Base-by-base conservation (phyloP, 352 stramenopile genomes). In the Chrysophaeum taylorii region DNA sequence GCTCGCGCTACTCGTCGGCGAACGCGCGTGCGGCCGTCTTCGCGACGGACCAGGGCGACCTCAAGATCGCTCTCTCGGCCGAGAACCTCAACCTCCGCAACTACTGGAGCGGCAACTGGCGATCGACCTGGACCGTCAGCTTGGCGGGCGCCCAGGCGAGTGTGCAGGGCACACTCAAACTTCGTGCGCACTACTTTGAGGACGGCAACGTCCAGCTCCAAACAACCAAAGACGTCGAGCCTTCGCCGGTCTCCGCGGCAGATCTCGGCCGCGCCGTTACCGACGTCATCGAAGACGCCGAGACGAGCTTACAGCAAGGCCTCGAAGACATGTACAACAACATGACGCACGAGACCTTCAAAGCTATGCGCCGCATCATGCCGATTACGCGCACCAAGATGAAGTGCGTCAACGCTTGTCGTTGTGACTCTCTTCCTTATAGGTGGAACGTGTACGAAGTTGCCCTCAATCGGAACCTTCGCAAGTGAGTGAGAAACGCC, bases 321-420 rank as follows among this genome's bases (percentile, higher is more conserved):
- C 78, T 96, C 16, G 89, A 95, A 76, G 89, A 94, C 69, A 94
- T 95, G 89, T 95, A 95, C 80, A 90, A 89, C 70, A 94, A 93
- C 78, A 95, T 96, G 90, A 91, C 85, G n/a, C 79, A 91, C 64
- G 87, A 95, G 72, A 94, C 89, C 9, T 93, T 95, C 74, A 93
- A 93, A 76, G 88, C 92, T 70, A 95, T 96, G 89, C 86, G 90
- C 67, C 87, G 90, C 66, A 87, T 94, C 9, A 93, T 95, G 85
- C 88, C 89, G 35, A 76, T 84, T 57, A n/a, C n/a, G n/a, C n/a
- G n/a, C n/a, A 79, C 77, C 1, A 43, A 61, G 5, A 70, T 75
- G 41, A 80, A 80, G 52, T 82, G 83, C 73, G n/a, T n/a, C n/a
- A n/a, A n/a, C n/a, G n/a, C n/a, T n/a, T n/a, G n/a, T n/a, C n/a